Conservation (phyloP, 2,329 filamentous ascomycete species). For the Mycosphaerella sp. region DNA sequence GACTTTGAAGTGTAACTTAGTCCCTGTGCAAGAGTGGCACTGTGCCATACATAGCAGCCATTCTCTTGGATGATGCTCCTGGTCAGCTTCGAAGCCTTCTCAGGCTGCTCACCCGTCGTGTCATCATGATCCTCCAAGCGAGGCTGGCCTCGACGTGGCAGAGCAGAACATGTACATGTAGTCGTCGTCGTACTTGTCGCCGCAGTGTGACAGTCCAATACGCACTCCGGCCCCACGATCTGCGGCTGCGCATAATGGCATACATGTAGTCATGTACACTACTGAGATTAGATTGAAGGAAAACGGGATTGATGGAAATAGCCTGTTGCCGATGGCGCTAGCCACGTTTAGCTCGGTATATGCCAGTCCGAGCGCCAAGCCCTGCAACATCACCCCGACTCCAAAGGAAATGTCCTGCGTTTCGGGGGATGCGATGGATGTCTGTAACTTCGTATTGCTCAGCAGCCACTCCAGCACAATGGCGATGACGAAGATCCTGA, state of each 20-base stretch:
- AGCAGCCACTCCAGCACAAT: too few species aligned
- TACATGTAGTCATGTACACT: too few species aligned
- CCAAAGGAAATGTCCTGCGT: background rate
- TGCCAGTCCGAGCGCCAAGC: too few species aligned
- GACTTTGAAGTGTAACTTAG: background rate
- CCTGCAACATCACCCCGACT: slow-evolving; percentile 7
- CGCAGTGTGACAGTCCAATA: slow-evolving; percentile 2
- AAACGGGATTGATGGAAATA: background rate
- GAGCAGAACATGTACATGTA: too few species aligned
- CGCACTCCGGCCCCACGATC: slow-evolving; percentile 9
- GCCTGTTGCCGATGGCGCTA: slow-evolving; percentile 5
- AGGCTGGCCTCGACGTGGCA: background rate
- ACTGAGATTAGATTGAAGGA: slow-evolving; percentile 6
- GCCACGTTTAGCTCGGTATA: slow-evolving; percentile 1
- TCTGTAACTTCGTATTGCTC: background rate
- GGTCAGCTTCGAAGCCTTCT: background rate
- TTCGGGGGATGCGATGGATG: slow-evolving; percentile 2
- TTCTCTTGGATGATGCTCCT: slow-evolving; percentile 1
- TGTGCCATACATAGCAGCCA: slow-evolving; percentile 1
- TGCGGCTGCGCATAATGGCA: background rate
- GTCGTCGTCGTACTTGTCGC: background rate
- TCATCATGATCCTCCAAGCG: slow-evolving; percentile 1
- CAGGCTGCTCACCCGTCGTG: slow-evolving; percentile 1
- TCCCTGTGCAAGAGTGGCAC: background rate
- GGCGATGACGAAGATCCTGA: background rate